Percentiles rank a stretch among this genome's conserved stretches.
These are phyloP conservation scores for Saccharomycopsis olivae DNA, from an alignment of 805 yeast species.

Conservation along the genomic window DNA sequence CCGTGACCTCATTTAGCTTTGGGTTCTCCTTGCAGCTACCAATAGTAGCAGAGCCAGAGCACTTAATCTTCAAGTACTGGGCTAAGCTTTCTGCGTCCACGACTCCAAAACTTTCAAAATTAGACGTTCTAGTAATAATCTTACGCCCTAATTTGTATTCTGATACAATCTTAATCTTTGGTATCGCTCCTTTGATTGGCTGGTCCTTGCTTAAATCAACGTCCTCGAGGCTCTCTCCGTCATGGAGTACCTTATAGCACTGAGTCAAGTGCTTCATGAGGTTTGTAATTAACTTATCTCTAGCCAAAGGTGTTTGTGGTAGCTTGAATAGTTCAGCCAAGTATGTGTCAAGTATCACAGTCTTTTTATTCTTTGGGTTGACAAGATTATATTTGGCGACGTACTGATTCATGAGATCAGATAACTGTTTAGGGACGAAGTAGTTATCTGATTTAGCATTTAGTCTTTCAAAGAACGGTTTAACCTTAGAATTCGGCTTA, in stretches of 20 bases:
- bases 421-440: constrained; percentile 47
- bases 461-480: constrained; percentile 35
- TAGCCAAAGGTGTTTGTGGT: neutral
- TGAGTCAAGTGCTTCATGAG: constrained; percentile 40
- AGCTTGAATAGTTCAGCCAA: constrained; percentile 1
- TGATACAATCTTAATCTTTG: constrained; percentile 54
- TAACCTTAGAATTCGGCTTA: constrained; percentile 44
- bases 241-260: constrained; percentile 35
- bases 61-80: constrained; percentile 58
- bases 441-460: constrained; percentile 29
- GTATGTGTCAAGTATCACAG: constrained; percentile 43
- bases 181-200: constrained; percentile 55
- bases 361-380: constrained; percentile 39
- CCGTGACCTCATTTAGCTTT: constrained; percentile 55
- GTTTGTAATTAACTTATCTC: constrained; percentile 33
- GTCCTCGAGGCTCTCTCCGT: constrained; percentile 31
- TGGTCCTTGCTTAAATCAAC: constrained; percentile 22
- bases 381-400: constrained; percentile 42
- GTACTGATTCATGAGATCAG: constrained; percentile 42
- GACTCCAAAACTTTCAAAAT: constrained; percentile 58
- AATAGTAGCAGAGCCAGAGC: constrained; percentile 83
- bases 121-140: constrained; percentile 59
- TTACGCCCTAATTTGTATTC: constrained; percentile 79
- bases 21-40: constrained; percentile 49
- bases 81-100: constrained; percentile 51